Evolutionary conservation across 345 rosid genomes (phyloP), one percentile per base, ranked within the genome.

Genomic region (Sonneratia caseolaris): DNA sequence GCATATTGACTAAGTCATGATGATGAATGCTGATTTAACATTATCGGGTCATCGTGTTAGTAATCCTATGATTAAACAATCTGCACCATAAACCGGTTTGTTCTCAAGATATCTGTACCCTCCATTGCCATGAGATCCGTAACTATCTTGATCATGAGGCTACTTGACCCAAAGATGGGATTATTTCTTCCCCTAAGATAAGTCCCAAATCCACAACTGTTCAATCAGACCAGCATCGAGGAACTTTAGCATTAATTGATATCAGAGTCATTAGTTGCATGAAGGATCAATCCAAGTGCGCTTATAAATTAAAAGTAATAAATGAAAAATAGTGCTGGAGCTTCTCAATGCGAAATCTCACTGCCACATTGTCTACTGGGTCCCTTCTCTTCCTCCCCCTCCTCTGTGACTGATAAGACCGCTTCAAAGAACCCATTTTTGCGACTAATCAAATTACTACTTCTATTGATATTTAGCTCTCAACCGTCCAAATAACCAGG

Each of bases 311-410:
- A 53, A 47, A 53, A 53, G 22, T 5, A 19, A 53, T 53, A 19
- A 53, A 53, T 53, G 9, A 22, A 40, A 40, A 8, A 18, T 18
- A 53, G 3, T 53, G 6, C 3, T 53, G 59, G 3, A 3, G 15
- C 19, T 5, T 4, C 59, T 48, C 27, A 18, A 49, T 56, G 56
- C 72, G 37, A 51, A 51, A 70, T 19, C 72, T 70, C 64, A 70
- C 32, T 70, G 64, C 64, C 13, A 47, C 45, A 36, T 0, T 49
- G 38, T 49, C 8, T 9, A 18, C 3, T 11, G 36, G 13, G 47
- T 32, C 57, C 64, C 64, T 8, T 59, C 22, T 57, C 35, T 22
- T 35, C 19, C 32, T 40, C 9, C 43, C 43, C 9, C 43, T 40
- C 7, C 18, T 27, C 38, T 27, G 38, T 35, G 13, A 11, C 36